These are phyloP conservation scores for Russula vinacea DNA, from an alignment of 768 basidiomycete genomes.

Conservation along the genomic window DNA sequence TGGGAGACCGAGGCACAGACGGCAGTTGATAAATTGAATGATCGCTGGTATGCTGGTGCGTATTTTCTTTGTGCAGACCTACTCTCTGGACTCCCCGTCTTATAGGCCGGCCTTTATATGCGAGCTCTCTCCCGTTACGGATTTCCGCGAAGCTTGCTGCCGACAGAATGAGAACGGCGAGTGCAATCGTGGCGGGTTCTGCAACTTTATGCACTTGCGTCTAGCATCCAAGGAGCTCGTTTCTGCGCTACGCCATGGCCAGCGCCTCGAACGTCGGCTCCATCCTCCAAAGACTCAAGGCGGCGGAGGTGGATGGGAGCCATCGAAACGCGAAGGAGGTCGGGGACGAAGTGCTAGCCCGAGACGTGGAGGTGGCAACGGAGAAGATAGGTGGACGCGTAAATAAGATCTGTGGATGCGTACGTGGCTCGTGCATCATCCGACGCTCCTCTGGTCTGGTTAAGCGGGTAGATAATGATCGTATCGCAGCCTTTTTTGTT, in stretches of 20 bases:
- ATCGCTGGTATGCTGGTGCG: conserved; percentile 96
- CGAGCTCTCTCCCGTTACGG: conserved; percentile 97
- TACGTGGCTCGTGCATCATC: not conserved
- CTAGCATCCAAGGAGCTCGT: conserved; percentile 84
- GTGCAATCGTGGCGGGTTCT: conserved; percentile 97
- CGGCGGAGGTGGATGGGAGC: conserved; percentile 84
- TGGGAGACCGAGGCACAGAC: conserved; percentile 97
- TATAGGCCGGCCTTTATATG: conserved; percentile 86
- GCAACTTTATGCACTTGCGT: conserved; percentile 98
- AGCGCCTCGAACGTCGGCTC: conserved; percentile 75
- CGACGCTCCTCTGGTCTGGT: not conserved
- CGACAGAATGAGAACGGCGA: conserved; percentile 98
- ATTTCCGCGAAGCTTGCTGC: conserved; percentile 98
- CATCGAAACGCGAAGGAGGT: conserved; percentile 61
- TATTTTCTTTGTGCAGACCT: conserved; percentile 24
- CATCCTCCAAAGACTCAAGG: conserved; percentile 61
- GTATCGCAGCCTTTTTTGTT: not conserved
- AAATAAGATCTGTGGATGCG: conserved; percentile 31
- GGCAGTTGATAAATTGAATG: conserved; percentile 89
- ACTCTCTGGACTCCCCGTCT: not conserved
- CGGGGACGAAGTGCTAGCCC: conserved; percentile 76
- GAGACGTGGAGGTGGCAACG: conserved; percentile 56
- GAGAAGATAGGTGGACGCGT: conserved; percentile 62
- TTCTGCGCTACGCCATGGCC: conserved; percentile 72
- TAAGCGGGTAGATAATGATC: not conserved